Conservation (phyloP, 331 rosid genomes). For the Erythrophleum ivorense region DNA sequence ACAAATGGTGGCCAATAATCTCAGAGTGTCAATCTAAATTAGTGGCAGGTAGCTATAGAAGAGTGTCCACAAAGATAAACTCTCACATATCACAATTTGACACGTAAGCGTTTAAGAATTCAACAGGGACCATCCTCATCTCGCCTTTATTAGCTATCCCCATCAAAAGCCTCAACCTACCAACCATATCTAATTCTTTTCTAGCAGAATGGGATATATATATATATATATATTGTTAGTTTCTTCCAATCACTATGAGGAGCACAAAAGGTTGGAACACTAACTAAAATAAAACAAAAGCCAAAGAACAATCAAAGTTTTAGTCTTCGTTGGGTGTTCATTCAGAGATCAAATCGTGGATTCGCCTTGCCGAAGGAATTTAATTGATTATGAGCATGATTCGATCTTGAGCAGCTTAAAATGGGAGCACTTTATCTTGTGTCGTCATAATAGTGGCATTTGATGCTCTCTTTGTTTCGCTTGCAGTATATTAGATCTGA, state of each 20-base stretch:
- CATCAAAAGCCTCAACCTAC: not conserved
- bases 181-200: not conserved
- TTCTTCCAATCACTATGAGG: not conserved
- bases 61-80: not conserved
- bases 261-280: not conserved
- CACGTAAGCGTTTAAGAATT: not conserved
- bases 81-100: not conserved
- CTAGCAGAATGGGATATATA: not conserved
- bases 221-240: not conserved
- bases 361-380: not conserved
- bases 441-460: not conserved
- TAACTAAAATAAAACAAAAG: not conserved
- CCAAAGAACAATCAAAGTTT: not conserved
- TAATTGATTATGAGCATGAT: not conserved
- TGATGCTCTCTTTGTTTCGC: not conserved
- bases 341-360: not conserved
- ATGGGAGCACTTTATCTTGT: not conserved
- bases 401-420: not conserved
- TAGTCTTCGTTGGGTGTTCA: slow-evolving; percentile 2
- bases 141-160: not conserved
- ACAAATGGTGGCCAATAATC: slow-evolving; percentile 10
- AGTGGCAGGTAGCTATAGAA: not conserved
- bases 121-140: not conserved
- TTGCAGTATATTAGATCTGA: not conserved
- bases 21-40: not conserved